Base-by-base conservation (phyloP, 345 rosid genomes). In the Sonneratia caseolaris region DNA sequence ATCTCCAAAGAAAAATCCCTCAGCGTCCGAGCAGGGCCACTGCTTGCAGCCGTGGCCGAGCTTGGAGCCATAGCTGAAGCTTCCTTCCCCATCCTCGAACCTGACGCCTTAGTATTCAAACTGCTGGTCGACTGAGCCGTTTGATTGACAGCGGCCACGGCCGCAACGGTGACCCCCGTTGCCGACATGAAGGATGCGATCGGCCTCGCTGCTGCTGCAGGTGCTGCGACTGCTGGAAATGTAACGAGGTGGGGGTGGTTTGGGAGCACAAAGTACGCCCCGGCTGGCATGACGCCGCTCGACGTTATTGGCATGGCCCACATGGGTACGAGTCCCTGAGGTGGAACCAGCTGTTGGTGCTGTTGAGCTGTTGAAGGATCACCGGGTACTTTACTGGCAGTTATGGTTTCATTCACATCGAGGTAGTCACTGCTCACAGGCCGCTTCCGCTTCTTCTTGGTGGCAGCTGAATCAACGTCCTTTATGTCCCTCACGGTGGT, bases 231-330 rank as follows among this genome's bases (percentile, higher is more conserved):
- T 0, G 97, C 85, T 1, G 89, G 96, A 38, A 88, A 86, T 53
- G 93, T 78, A 22, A 85, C 71, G n/a, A 90, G 38, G 73, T 86
- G 92, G 61, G 88, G 81, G 78, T 82, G 86, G 48, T 79, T 83
- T 7, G 94, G 91, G 16, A 90, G 78, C 89, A 88, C 80, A 62
- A 88, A 84, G 72, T 86, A 83, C 15, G 96, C 92, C 0, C 86
- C 81, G 64, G 64, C 64, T 0, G 96, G 87, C 75, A 86, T 80
- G 73, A 86, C 78, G 7, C 82, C 78, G 87, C 79, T 88, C 14
- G 95, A 82, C 2, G 91, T 91, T 72, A 92, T 81, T 1, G 91
- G 96, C 73, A 92, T 81, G 53, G 98, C 92, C 94, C 94, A 90
- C 87, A 90, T 79, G 9, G 96, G 94, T 73, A 88, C 81, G 73